Base-by-base conservation (phyloP, 495 filamentous ascomycete species). In the Penicillium tannophilum region DNA sequence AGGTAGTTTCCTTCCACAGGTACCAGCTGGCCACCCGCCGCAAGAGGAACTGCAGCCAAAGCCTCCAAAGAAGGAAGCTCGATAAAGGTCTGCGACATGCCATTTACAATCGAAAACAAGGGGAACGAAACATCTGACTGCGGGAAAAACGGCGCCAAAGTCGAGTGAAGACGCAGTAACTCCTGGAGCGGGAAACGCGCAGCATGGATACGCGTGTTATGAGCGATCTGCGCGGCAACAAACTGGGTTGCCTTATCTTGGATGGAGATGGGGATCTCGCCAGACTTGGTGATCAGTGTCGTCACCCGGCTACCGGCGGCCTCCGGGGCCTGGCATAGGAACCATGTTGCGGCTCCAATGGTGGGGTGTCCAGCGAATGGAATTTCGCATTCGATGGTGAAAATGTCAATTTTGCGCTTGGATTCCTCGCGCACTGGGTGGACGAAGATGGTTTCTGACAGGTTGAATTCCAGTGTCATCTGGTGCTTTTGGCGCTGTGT, bases 391-490 rank as follows among this genome's bases (percentile, higher is more conserved):
- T 76, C 68, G 16, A 76, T 69, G 28, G 84, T 87, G 78, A 91
- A 91, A 73, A 92, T 93, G 71, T 90, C 85, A 65, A 92, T 84
- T n/a, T 68, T 68, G 36, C 75, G 69, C 33, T 69, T 70, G 26
- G 23, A 43, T 12, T 54, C 36, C 6, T 64, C 61, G 4, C 26
- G 53, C 3, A 50, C 58, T 20, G 69, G 66, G 61, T 91, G 84
- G 14, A 94, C 72, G 72, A 93, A 96, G 52, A 92, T 88, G 1
- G 86, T 93, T 66, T 94, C 91, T 4, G 89, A 91, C 62, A 91
- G 80, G 61, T 93, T 93, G 86, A 94, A 94, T 72, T 96, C 91
- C 31, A 69, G 64, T 3, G 90, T 84, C 36, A 95, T 87, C 44
- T 63, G 70, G 71, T 76, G 75, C 43, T 78, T 79, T 55, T 79